Base-by-base conservation (phyloP, 2,329 filamentous ascomycete species). In the Canariomyces notabilis region DNA sequence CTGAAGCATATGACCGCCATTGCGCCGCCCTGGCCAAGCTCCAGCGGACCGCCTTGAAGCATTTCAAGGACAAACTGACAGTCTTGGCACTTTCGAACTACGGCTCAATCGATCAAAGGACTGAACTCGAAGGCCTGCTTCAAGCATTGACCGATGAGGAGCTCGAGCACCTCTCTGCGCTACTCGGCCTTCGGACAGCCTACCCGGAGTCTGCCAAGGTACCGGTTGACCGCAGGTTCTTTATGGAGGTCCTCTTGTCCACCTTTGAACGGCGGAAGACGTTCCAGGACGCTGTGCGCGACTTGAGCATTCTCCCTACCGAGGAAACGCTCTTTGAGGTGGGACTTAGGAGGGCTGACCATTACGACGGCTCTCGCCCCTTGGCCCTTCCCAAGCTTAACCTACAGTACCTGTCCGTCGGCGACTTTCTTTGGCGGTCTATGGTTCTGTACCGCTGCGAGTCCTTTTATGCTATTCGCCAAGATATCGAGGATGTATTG, bases 341-440 rank as follows among this genome's bases (percentile, higher is more conserved):
- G 41, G 80, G 82, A 20, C 77, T 95, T 43, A 67, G 90, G 46
- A 80, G 89, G 48, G 91, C 91, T 46, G 90, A 96, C 59, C 76
- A 75, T 6, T 97, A 96, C 59, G 85, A 95, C 63, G 90, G 90
- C 20, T 89, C 88, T 19, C 80, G 80, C 38, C 90, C 93, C 5
- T 74, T 98, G 48, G 88, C 93, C 2, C 81, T 98, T 35, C 93
- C 93, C 2, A 98, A 98, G 64, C 69, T 97, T 37, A 98, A 96
- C 58, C 72, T 98, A 21, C 93, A 98, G 61, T 98, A 98, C 65
- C 74, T 98, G 12, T 95, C 90, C 2, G 81, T 95, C 41, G 89
- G 89, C 2, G 93, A 98, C 65, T 98, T 98, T 58, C 70, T 98
- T n/a, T 98, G 90, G 89, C 80, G 94, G 52, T 89, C 91, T 0